Evolutionary conservation across 345 rosid genomes (phyloP).

Genomic region (Rhodomyrtus tomentosa): DNA sequence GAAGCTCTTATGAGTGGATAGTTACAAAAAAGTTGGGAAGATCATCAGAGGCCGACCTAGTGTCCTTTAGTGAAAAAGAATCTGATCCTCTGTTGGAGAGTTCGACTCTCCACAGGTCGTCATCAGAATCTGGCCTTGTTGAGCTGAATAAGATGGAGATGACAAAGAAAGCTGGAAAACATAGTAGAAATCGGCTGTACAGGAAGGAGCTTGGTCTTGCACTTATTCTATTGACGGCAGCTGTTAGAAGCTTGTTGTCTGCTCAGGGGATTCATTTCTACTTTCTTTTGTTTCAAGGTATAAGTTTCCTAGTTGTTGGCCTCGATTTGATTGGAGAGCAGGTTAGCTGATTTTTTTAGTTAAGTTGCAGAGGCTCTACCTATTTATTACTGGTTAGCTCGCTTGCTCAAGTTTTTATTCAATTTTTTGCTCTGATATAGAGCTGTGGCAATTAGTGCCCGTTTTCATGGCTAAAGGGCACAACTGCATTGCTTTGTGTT

Average conservation of each 20-base stretch:
- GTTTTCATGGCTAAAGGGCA: not conserved
- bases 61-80: constrained; percentile 56
- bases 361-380: not conserved
- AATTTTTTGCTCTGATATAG: not conserved
- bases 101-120: constrained; percentile 29
- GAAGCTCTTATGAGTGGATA: constrained; percentile 88
- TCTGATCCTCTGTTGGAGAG: constrained; percentile 25
- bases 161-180: constrained; percentile 27
- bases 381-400: not conserved
- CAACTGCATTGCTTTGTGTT: not conserved
- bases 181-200: constrained; percentile 48
- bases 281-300: constrained; percentile 83
- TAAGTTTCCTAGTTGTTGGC: constrained; percentile 70
- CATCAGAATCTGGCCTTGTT: constrained; percentile 59
- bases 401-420: not conserved
- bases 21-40: constrained; percentile 89
- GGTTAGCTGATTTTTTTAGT: constrained; percentile 30
- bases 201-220: constrained; percentile 72
- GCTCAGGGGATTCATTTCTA: constrained; percentile 91
- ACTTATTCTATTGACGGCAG: constrained; percentile 52
- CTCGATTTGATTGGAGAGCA: constrained; percentile 93
- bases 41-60: constrained; percentile 84
- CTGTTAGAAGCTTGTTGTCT: constrained; percentile 66
- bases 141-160: constrained; percentile 49
- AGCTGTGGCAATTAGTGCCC: not conserved